Evolutionary conservation across 108 stramenopile genomes (phyloP).

Genomic region (Nitzschia putrida): DNA sequence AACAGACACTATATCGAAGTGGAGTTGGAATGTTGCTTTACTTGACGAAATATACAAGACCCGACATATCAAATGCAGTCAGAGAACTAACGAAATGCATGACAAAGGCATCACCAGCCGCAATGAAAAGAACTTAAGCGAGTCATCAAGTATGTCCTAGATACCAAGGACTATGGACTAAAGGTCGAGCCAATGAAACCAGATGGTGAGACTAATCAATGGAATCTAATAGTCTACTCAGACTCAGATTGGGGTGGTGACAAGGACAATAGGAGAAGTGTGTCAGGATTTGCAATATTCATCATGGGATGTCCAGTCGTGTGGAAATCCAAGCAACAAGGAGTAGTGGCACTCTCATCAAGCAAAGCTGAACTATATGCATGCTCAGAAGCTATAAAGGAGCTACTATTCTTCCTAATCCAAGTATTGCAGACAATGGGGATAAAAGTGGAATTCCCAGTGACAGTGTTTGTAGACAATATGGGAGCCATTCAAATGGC

Average conservation of each 20-base stretch:
- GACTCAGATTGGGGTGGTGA: constrained; percentile 10
- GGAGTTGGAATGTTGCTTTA: constrained; percentile 38
- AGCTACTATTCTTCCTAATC: constrained; percentile 24
- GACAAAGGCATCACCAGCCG: constrained; percentile 4
- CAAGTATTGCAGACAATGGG: constrained; percentile 14
- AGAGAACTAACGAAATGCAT: no score
- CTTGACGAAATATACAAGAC: constrained; percentile 29
- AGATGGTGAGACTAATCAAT: not conserved
- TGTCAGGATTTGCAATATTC: constrained; percentile 3
- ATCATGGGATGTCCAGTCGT: not conserved
- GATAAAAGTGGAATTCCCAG: constrained; percentile 27
- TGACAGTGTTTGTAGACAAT: constrained; percentile 45
- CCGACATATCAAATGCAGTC: constrained; percentile 40
- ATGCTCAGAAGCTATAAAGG: constrained; percentile 14
- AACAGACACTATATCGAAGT: constrained; percentile 18
- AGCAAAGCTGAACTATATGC: constrained; percentile 3
- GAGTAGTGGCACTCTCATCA: not conserved
- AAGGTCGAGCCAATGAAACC: constrained; percentile 13
- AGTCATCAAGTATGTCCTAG: constrained; percentile 22
- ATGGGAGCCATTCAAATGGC: constrained; percentile 36
- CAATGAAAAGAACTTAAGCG: no score
- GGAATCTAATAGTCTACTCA: not conserved
- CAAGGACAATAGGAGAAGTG: not conserved
- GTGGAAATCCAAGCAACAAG: not conserved
- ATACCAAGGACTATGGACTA: not conserved